Evolutionary conservation across 768 basidiomycete genomes (phyloP), one percentile per base, ranked within the genome.

Genomic region (Kwoniella mangroviensis): DNA sequence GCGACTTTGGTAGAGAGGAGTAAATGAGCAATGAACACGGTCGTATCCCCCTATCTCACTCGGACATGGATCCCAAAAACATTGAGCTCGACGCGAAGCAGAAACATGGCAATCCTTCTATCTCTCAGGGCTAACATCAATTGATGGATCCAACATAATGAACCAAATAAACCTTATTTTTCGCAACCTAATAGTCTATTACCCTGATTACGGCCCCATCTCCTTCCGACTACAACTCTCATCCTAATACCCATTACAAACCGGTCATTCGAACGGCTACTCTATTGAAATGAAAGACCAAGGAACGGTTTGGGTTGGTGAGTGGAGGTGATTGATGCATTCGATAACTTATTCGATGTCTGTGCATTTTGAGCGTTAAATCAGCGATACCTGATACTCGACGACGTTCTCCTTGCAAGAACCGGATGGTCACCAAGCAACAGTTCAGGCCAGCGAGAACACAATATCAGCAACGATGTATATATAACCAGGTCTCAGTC

Each of bases 151-250:
- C 34, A 34, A 34, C 4, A 4, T 34, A 34, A 24, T 54, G 53
- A 54, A 54, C 53, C 53, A 54, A 54, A 54, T 54, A 54, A 54
- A 54, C 53, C 53, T 54, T 54, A 54, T 3, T 54, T 34, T 54
- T 54, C 53, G 2, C 53, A 24, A n/a, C 2, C 53, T 54, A 54
- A 54, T 54, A 7, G 53, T 12, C n/a, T n/a, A 54, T 54, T 54
- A 49, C 17, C 15, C 21, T 54, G 11, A 54, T 54, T 5, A 54
- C 53, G 24, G 53, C 15, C 24, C n/a, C 21, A 24, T 54, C 15
- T 54, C 12, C 6, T 22, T 54, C 53, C 53, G 53, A 54, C 4
- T n/a, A 54, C 21, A 22, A 21, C 21, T 54, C 21, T 9, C 6
- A 34, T 51, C 21, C 2, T 17, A 51, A 51, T 51, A 5, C 4